These are phyloP conservation scores for Esteya vermicola DNA, from an alignment of 2,329 filamentous ascomycete species.

Conservation along the genomic window DNA sequence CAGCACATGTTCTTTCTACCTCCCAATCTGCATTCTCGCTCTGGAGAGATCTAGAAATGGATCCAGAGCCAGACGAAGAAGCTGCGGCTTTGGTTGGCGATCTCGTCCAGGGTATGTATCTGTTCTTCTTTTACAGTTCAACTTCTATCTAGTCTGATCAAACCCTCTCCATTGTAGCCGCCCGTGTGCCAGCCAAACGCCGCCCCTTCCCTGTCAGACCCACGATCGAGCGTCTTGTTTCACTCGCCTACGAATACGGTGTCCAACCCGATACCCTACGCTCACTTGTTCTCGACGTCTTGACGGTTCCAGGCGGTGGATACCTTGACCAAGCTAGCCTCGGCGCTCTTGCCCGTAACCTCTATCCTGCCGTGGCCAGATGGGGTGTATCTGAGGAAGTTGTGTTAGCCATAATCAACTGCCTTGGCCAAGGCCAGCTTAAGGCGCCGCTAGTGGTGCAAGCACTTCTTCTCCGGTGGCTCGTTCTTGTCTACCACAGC, in stretches of 20 bases:
- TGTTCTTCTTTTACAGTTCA: not conserved
- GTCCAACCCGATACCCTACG: conserved; percentile 45
- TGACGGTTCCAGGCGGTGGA: conserved; percentile 50
- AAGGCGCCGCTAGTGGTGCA: conserved; percentile 63
- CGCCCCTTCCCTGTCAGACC: conserved; percentile 48
- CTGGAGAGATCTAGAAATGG: too few relatives aligned
- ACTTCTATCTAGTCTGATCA: not conserved
- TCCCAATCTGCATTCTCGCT: too few relatives aligned
- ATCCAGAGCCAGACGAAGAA: conserved; percentile 9
- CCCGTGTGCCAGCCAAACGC: conserved; percentile 50
- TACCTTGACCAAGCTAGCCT: conserved; percentile 65
- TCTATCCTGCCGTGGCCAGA: conserved; percentile 61
- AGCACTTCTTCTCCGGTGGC: conserved; percentile 59
- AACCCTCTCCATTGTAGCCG: conserved; percentile 25
- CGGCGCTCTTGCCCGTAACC: conserved; percentile 52
- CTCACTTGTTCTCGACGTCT: conserved; percentile 50
- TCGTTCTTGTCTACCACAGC: conserved; percentile 61
- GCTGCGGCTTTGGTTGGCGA: conserved; percentile 8
- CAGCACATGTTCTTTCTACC: too few relatives aligned
- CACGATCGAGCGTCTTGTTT: conserved; percentile 47
- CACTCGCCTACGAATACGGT: conserved; percentile 53
- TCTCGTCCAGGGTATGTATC: conserved; percentile 9
- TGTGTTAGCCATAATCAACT: conserved; percentile 53
- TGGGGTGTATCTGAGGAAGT: conserved; percentile 40
- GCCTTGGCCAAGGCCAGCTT: conserved; percentile 61